phyloP scores from a whole-genome alignment of 352 stramenopile genomes.

The Globisporangium ultimum region DNA sequence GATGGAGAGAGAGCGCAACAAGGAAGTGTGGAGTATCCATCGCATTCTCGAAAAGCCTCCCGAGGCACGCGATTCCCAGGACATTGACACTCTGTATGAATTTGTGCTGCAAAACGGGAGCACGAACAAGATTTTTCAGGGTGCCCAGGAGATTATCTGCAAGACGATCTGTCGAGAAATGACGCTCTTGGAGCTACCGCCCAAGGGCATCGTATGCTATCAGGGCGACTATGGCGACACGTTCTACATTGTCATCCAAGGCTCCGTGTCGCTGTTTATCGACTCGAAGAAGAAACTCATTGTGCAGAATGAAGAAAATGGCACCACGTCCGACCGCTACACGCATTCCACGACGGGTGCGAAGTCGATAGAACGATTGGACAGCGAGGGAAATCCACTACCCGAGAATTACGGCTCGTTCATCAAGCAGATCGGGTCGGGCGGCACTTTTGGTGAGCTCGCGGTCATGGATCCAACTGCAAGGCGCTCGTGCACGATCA shows the following conservation, averaged over 20 bases:
- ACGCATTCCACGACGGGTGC: constrained; percentile 6
- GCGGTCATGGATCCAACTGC: constrained; percentile 79
- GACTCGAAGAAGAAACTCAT: constrained; percentile 48
- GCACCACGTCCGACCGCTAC: constrained; percentile 10
- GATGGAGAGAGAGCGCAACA: constrained; percentile 34
- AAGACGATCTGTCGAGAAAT: constrained; percentile 88
- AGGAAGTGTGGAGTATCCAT: constrained; percentile 52
- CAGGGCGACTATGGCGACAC: constrained; percentile 83
- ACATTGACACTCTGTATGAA: constrained; percentile 79
- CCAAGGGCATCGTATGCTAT: constrained; percentile 67
- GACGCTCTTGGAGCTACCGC: constrained; percentile 66
- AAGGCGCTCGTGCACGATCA: constrained; percentile 66
- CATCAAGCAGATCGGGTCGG: constrained; percentile 72
- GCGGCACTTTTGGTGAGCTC: constrained; percentile 77
- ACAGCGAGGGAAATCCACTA: constrained; percentile 19
- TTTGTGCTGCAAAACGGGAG: constrained; percentile 80
- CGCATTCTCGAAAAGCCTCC: constrained; percentile 44
- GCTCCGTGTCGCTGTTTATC: constrained; percentile 75
- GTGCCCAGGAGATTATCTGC: constrained; percentile 83
- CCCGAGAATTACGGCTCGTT: constrained; percentile 57
- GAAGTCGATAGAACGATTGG: neutral
- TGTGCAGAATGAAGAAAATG: constrained; percentile 8
- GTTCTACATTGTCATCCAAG: constrained; percentile 76
- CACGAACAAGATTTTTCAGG: constrained; percentile 80
- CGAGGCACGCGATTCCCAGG: constrained; percentile 37